Conservation (phyloP, 169 alveolate genomes). For the Cyclospora cayetanensis region DNA sequence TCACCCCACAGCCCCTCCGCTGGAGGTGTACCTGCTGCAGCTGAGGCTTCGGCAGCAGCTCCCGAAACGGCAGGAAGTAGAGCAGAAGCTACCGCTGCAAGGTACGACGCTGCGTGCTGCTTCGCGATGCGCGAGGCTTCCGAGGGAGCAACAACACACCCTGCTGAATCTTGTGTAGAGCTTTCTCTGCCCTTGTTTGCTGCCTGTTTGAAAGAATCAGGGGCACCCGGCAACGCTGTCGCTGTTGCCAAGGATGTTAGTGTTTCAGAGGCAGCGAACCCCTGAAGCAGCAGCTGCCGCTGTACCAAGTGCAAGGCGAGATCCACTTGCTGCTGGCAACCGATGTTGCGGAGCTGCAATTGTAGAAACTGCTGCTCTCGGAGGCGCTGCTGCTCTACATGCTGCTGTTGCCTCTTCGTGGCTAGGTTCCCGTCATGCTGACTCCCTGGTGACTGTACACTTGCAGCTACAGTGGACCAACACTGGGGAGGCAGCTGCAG, state of each 20-base stretch:
- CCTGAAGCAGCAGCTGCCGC: constrained; percentile 43
- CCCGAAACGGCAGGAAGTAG: neutral
- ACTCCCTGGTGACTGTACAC: neutral
- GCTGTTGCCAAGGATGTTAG: neutral
- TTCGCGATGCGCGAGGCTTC: constrained; percentile 37
- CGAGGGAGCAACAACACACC: neutral
- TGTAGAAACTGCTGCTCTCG: constrained; percentile 31
- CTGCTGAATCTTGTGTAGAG: neutral
- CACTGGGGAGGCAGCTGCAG: neutral
- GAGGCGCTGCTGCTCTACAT: constrained; percentile 32
- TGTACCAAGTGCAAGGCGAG: constrained; percentile 17
- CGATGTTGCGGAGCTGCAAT: neutral
- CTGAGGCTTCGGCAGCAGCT: neutral
- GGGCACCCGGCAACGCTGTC: neutral
- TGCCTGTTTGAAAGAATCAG: neutral
- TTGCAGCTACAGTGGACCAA: neutral
- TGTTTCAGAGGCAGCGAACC: neutral
- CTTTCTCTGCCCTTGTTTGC: neutral
- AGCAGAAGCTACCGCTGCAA: constrained; percentile 28
- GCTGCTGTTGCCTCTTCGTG: neutral
- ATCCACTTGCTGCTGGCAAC: neutral
- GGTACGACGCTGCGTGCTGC: constrained; percentile 57
- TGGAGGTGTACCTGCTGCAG: neutral
- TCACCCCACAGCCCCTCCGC: neutral
- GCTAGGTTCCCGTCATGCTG: neutral